These are phyloP conservation scores for Pugionium cornutum DNA, from an alignment of 345 rosid species.

Conservation along the genomic window DNA sequence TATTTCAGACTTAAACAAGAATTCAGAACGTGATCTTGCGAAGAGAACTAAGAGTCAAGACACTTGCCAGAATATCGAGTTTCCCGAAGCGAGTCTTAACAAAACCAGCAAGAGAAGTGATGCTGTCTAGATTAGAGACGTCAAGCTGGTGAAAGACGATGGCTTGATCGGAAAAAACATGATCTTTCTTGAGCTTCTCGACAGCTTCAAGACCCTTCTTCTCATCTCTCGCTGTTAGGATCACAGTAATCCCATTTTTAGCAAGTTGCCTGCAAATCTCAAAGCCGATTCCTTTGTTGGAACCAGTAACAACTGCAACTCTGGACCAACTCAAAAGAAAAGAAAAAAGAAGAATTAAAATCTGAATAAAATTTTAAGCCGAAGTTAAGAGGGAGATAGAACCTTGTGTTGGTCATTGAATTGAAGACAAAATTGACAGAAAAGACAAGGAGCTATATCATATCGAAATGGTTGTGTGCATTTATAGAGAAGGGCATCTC, in stretches of 20 bases:
- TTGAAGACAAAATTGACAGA: neutral
- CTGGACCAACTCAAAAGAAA: constrained; percentile 23
- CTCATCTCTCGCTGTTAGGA: constrained; percentile 50
- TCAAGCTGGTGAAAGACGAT: constrained; percentile 53
- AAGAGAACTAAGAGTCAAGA: neutral
- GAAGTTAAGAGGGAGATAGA: constrained; percentile 10
- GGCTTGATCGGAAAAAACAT: constrained; percentile 37
- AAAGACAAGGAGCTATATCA: constrained; percentile 11
- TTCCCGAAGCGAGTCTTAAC: constrained; percentile 44
- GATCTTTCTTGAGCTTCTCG: constrained; percentile 42
- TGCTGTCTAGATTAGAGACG: constrained; percentile 45
- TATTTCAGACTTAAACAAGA: neutral
- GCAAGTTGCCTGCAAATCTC: constrained; percentile 48
- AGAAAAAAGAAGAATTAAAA: neutral
- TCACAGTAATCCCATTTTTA: constrained; percentile 36
- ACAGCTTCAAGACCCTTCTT: constrained; percentile 51
- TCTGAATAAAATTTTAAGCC: neutral
- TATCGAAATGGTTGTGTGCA: neutral
- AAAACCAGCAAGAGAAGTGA: constrained; percentile 45
- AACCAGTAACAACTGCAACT: constrained; percentile 53
- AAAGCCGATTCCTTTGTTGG: constrained; percentile 55
- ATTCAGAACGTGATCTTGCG: no score
- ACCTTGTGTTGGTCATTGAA: constrained; percentile 31
- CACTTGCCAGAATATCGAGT: constrained; percentile 53
- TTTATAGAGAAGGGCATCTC: no score